Conservation (phyloP, 225 moss, liverwort and hornwort genomes). For the Pleurozium schreberi region DNA sequence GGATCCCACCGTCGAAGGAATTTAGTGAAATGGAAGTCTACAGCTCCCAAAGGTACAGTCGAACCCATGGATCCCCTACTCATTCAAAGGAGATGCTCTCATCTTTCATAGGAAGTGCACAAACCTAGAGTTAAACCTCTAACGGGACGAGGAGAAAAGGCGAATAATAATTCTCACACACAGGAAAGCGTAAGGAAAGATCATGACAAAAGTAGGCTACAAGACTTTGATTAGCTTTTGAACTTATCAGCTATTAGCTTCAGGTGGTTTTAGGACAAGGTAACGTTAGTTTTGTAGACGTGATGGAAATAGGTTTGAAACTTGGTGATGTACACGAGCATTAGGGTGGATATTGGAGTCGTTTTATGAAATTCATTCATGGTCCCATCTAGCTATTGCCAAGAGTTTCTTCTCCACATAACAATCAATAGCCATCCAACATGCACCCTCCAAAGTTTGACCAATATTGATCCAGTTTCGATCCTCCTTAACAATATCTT, state of each 20-base stretch:
- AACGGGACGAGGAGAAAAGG: neutral
- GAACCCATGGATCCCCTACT: neutral
- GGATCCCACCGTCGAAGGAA: neutral
- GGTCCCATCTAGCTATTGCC: neutral
- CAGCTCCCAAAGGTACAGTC: neutral
- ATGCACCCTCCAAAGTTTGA: neutral
- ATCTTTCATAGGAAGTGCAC: neutral
- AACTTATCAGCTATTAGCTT: neutral
- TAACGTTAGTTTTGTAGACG: neutral
- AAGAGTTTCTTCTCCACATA: neutral
- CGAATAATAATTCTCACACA: neutral
- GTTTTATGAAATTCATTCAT: neutral
- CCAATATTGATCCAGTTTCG: neutral
- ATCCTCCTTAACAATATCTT: neutral
- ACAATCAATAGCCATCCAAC: neutral
- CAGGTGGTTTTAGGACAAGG: neutral
- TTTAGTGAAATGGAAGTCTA: neutral
- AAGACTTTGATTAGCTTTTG: neutral
- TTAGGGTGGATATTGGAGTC: neutral
- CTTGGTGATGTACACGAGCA: neutral
- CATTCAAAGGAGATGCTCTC: neutral
- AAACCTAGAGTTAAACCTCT: neutral
- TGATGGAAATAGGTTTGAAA: neutral
- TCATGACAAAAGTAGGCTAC: neutral
- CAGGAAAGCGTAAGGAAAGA: neutral